Evolutionary conservation across 2,329 filamentous ascomycete species (phyloP), one percentile per base, ranked within the genome.

Genomic region (Fusarium equiseti): DNA sequence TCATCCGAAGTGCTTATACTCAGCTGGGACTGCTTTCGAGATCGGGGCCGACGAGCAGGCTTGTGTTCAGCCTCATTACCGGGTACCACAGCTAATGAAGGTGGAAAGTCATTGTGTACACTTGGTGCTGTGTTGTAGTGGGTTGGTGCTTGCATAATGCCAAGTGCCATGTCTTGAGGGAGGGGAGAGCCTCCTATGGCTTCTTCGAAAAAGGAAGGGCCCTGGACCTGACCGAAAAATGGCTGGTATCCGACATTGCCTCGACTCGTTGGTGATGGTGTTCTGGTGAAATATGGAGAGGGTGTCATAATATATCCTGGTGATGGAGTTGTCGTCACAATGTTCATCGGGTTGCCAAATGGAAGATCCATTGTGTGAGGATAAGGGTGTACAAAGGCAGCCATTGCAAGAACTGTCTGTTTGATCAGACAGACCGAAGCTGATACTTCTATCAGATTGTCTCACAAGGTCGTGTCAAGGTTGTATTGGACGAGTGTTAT

Each of bases 181-280:
- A 70, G 50, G 45, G 71, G 58, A 11, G 73, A 73, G 22, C 66
- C 45, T 8, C 59, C 73, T 18, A 76, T 72, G 51, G 74, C 74
- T 56, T 76, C 74, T 18, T 76, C 74, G 26, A 76, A 76, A 29
- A 76, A 76, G 4, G 73, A 74, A 27, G 70, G 59, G 48, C 70
- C 68, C 51, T 70, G 49, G 9, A 65, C 48, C 42, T 76, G 74
- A n/a, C 52, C 59, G 29, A 67, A 59, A 11, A 59, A 35, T 24
- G 68, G 63, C 44, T 74, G 72, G 38, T 65, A 73, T 11, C 38
- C 56, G 49, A 73, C 57, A 43, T 63, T 69, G 38, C 51, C 65
- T 63, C 66, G 70, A 40, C 59, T 55, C 49, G 63, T 53, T 44
- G 71, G 74, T 15, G 74, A 75, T 16, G 66, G 71, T 32, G 66